Conservation (phyloP, 2,329 filamentous ascomycete species). For the Mariannaea sp. region DNA sequence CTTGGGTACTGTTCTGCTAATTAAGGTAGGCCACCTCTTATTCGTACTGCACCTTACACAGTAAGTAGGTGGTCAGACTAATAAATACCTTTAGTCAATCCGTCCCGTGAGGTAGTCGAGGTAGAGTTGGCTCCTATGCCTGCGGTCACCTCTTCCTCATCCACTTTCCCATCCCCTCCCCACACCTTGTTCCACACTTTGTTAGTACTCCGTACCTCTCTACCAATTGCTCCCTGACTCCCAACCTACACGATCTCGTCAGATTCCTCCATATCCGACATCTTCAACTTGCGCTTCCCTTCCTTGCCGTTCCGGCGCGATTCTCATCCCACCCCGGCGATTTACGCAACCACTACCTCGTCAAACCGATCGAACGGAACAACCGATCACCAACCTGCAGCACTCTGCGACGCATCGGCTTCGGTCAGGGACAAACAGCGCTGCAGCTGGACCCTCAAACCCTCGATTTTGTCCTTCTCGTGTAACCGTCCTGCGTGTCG, state of each 20-base stretch:
- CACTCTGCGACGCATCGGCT: slow-evolving; percentile 12
- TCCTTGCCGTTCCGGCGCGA: background rate
- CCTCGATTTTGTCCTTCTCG: background rate
- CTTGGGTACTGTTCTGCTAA: too few relatives aligned
- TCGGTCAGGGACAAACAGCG: slow-evolving; percentile 1
- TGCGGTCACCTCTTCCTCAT: background rate
- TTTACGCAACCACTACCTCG: background rate
- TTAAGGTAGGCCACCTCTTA: too few relatives aligned
- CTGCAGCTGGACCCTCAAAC: slow-evolving; percentile 3
- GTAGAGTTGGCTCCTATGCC: too few relatives aligned
- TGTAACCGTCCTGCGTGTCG: slow-evolving; percentile 14
- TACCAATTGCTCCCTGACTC: slow-evolving; percentile 1
- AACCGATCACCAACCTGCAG: slow-evolving; percentile 15
- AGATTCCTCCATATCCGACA: background rate
- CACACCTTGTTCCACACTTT: too few relatives aligned
- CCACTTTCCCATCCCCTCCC: slow-evolving; percentile 1
- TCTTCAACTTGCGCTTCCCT: background rate
- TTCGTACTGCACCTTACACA: too few relatives aligned
- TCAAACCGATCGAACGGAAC: slow-evolving; percentile 7
- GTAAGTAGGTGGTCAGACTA: too few relatives aligned
- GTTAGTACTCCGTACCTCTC: background rate
- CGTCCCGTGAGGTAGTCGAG: too few relatives aligned
- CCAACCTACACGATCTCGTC: background rate
- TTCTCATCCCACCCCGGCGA: slow-evolving; percentile 1
- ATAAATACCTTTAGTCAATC: too few relatives aligned